phyloP scores from a whole-genome alignment of 2,329 filamentous ascomycete genomes.

The Didymella pomorum region DNA sequence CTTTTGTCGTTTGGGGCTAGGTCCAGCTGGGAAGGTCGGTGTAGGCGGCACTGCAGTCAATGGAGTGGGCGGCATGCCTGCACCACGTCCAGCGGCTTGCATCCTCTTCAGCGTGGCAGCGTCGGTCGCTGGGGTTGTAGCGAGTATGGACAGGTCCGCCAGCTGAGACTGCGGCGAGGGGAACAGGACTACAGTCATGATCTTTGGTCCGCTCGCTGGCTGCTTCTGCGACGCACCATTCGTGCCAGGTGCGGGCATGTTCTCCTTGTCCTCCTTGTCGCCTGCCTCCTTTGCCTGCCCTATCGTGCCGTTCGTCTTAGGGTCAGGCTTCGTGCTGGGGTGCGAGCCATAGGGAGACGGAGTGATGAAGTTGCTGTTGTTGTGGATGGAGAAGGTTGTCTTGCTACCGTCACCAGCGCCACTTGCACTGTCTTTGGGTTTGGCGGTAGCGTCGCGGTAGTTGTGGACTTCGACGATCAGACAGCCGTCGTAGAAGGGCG shows the following conservation, averaged over 20 bases:
- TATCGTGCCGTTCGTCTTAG: slow-evolving; percentile 36
- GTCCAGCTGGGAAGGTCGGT: slow-evolving; percentile 65
- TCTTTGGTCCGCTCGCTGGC: slow-evolving; percentile 56
- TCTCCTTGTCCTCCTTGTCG: slow-evolving; percentile 62
- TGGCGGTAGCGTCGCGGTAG: slow-evolving; percentile 72
- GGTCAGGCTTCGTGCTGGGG: slow-evolving; percentile 52
- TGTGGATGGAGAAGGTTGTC: slow-evolving; percentile 85
- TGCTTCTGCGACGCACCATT: slow-evolving; percentile 57
- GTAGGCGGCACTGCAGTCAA: slow-evolving; percentile 62
- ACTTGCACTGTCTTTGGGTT: slow-evolving; percentile 60
- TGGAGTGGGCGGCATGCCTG: slow-evolving; percentile 73
- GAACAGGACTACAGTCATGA: slow-evolving; percentile 82
- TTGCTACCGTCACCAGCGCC: slow-evolving; percentile 65
- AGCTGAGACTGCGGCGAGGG: slow-evolving; percentile 80
- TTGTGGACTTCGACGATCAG: slow-evolving; percentile 95
- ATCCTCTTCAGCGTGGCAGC: slow-evolving; percentile 59
- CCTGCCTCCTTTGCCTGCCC: slow-evolving; percentile 33
- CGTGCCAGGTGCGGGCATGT: slow-evolving; percentile 62
- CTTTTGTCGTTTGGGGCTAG: slow-evolving; percentile 73
- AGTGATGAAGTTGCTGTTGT: slow-evolving; percentile 87
- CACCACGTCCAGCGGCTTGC: slow-evolving; percentile 55
- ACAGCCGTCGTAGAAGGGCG: slow-evolving; percentile 88
- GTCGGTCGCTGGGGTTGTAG: slow-evolving; percentile 69
- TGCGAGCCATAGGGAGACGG: slow-evolving; percentile 86
- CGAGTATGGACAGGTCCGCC: slow-evolving; percentile 78